phyloP scores from a whole-genome alignment of 2,329 filamentous ascomycete species.

The Colletotrichum sp. region DNA sequence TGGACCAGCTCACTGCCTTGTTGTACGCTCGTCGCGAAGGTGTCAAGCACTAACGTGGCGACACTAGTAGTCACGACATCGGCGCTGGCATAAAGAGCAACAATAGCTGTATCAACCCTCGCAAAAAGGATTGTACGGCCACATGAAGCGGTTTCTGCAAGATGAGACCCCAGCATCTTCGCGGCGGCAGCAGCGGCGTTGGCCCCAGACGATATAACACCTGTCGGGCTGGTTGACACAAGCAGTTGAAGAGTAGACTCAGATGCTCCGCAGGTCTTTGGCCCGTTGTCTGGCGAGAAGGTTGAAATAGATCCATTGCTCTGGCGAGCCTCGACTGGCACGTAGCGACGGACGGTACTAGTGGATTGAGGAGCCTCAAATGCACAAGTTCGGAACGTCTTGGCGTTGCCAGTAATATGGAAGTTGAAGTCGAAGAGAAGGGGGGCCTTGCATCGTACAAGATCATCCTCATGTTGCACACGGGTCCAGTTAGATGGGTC shows the following conservation, averaged over 20 bases:
- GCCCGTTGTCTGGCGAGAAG: not conserved
- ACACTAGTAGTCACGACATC: not conserved
- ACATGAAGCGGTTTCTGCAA: not conserved
- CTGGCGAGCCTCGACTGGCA: not conserved
- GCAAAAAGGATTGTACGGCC: not conserved
- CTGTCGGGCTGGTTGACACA: not conserved
- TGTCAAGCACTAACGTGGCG: not conserved
- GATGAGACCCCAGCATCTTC: not conserved
- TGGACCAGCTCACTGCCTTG: not conserved
- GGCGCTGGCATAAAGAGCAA: not conserved
- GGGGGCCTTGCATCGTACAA: not conserved
- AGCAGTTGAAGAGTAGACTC: not conserved
- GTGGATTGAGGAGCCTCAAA: not conserved
- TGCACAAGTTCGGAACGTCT: not conserved
- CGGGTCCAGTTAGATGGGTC: not conserved
- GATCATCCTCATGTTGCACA: not conserved
- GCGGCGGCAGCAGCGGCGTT: not conserved
- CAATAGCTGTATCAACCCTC: not conserved
- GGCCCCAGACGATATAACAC: not conserved
- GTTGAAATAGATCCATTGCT: not conserved
- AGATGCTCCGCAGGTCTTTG: not conserved
- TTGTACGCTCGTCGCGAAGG: not conserved
- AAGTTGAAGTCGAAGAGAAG: not conserved
- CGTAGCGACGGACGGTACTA: not conserved
- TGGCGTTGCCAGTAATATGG: not conserved